Conservation (phyloP, 768 basidiomycete species). For the Lactarius sanguifluus region DNA sequence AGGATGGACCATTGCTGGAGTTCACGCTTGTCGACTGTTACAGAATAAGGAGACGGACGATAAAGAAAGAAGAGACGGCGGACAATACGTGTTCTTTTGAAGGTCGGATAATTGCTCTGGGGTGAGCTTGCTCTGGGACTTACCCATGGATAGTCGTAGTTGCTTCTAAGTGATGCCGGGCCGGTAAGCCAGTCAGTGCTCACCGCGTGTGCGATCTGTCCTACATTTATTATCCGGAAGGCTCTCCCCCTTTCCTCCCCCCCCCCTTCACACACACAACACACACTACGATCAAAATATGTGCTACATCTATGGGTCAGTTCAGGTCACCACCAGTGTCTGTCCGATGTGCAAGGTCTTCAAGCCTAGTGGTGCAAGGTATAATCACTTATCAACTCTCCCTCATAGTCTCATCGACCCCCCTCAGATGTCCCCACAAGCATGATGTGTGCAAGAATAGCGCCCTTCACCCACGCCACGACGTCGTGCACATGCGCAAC, state of each 20-base stretch:
- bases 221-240: slow-evolving; percentile 18
- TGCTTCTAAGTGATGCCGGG: not conserved
- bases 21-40: slow-evolving; percentile 90
- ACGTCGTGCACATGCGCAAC: slow-evolving; percentile 79
- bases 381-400: slow-evolving; percentile 27
- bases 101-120: slow-evolving; percentile 92
- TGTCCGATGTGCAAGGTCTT: slow-evolving; percentile 89
- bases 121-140: slow-evolving; percentile 93
- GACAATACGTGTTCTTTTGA: slow-evolving; percentile 98
- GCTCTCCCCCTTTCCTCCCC: slow-evolving; percentile 6
- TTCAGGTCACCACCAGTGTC: slow-evolving; percentile 62
- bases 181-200: slow-evolving; percentile 1
- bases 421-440: slow-evolving; percentile 69
- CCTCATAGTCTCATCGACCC: slow-evolving; percentile 30
- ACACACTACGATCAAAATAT: slow-evolving; percentile 42
- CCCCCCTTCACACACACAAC: slow-evolving; percentile 20
- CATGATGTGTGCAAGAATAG: slow-evolving; percentile 77
- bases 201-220: not conserved
- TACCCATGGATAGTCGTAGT: slow-evolving; percentile 67
- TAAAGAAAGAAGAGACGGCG: slow-evolving; percentile 31
- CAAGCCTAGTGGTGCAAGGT: slow-evolving; percentile 59
- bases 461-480: slow-evolving; percentile 68
- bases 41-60: slow-evolving; percentile 10
- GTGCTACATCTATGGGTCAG: slow-evolving; percentile 72
- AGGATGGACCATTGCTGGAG: slow-evolving; percentile 82